These are phyloP conservation scores for Celoporthe dispersa DNA, from an alignment of 2,329 filamentous ascomycete genomes.

Conservation along the genomic window DNA sequence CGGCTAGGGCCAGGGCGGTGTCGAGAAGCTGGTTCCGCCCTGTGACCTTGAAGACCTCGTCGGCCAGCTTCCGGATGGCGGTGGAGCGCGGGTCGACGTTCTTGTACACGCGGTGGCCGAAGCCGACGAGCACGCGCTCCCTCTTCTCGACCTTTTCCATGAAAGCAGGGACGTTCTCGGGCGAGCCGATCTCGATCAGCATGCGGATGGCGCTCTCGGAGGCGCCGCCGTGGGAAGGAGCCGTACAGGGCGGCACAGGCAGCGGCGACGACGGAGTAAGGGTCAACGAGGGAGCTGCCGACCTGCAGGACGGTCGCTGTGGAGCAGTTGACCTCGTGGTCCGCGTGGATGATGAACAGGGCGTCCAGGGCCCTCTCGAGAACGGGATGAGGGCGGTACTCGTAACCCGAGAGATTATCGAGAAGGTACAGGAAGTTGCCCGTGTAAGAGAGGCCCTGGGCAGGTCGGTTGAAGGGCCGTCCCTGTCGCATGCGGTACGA, in stretches of 20 bases:
- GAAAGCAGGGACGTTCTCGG: constrained; percentile 54
- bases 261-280: constrained; percentile 56
- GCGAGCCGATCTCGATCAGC: constrained; percentile 55
- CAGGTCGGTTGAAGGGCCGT: constrained; percentile 54
- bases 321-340: constrained; percentile 63
- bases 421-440: constrained; percentile 61
- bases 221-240: constrained; percentile 62
- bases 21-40: constrained; percentile 56
- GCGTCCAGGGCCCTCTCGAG: constrained; percentile 56
- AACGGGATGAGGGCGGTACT: constrained; percentile 53
- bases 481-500: constrained; percentile 58
- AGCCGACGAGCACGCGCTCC: constrained; percentile 58
- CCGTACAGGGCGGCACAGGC: constrained; percentile 59
- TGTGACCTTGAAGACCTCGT: constrained; percentile 54
- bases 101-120: constrained; percentile 60
- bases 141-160: constrained; percentile 55
- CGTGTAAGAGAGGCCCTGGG: constrained; percentile 53
- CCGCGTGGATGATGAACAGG: constrained; percentile 60
- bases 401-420: constrained; percentile 52
- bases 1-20: constrained; percentile 50
- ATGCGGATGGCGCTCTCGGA: constrained; percentile 61
- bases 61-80: constrained; percentile 53
- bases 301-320: constrained; percentile 61
- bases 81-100: constrained; percentile 57
- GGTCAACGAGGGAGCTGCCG: constrained; percentile 60